A percentile compares a stretch with the other conserved stretches of the same genome.
Evolutionary conservation across 768 basidiomycete species (phyloP).

Genomic region (Termitomyces eurrhizus): DNA sequence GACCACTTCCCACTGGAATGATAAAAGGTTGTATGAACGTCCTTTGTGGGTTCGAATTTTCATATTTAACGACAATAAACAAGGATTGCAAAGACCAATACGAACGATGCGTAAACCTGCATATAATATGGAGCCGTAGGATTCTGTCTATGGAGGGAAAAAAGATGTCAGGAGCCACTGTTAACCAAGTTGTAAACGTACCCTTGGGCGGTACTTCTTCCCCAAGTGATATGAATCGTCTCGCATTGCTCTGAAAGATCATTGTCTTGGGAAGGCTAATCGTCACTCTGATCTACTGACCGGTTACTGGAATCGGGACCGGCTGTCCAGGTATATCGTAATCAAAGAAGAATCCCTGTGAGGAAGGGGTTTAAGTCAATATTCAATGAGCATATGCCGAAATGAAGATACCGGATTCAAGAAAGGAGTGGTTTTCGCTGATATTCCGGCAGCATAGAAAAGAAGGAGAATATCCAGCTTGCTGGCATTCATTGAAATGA

Average conservation of each 20-base stretch:
- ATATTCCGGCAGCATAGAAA: not conserved
- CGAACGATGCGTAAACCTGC: not conserved
- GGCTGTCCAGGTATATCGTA: not conserved
- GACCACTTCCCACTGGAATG: not conserved
- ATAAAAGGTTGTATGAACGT: not conserved
- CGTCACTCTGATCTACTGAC: not conserved
- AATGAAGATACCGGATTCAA: not conserved
- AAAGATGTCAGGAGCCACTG: not conserved
- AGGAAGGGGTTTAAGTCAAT: too few relatives aligned
- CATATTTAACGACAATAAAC: not conserved
- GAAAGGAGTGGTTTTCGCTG: not conserved
- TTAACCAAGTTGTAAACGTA: not conserved
- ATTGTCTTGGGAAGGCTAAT: too few relatives aligned
- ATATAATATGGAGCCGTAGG: not conserved
- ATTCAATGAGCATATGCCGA: too few relatives aligned
- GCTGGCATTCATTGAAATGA: not conserved
- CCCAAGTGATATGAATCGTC: not conserved
- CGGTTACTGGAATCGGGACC: not conserved
- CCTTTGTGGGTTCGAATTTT: not conserved
- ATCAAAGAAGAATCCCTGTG: not conserved
- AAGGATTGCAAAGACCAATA: not conserved
- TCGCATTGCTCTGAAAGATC: not conserved
- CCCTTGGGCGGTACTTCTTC: not conserved
- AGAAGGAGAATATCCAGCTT: not conserved
- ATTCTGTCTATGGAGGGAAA: not conserved